A percentile compares a stretch with the other conserved stretches of the same genome.
Evolutionary conservation across 2,329 filamentous ascomycete genomes (phyloP).

Genomic region (Furcasterigmium sp.): DNA sequence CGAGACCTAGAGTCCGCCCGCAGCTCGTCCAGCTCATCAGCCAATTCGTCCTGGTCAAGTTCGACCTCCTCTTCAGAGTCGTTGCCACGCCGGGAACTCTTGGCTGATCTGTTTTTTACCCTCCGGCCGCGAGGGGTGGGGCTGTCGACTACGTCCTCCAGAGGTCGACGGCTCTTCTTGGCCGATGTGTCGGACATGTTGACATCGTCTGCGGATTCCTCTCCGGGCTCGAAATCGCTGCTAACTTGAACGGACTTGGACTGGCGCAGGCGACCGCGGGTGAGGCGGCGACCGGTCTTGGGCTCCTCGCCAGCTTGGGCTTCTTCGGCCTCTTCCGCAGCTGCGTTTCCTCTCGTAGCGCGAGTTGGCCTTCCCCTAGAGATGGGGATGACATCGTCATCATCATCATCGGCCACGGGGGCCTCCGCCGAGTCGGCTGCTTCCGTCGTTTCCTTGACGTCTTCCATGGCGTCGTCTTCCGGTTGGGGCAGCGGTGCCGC

Average conservation of each 20-base stretch:
- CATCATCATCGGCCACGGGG: constrained; percentile 31
- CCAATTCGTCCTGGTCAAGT: constrained; percentile 59
- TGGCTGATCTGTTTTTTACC: constrained; percentile 34
- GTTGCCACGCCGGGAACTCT: constrained; percentile 39
- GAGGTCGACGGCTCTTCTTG: constrained; percentile 24
- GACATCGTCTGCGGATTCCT: constrained; percentile 52
- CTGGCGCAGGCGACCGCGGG: constrained; percentile 36
- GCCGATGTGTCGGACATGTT: constrained; percentile 28
- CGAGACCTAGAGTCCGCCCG: constrained; percentile 44
- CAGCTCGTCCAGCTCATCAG: constrained; percentile 61
- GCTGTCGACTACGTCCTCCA: constrained; percentile 38
- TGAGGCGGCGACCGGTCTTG: constrained; percentile 38
- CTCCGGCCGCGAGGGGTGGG: constrained; percentile 45
- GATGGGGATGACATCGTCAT: constrained; percentile 44
- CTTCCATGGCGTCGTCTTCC: constrained; percentile 19
- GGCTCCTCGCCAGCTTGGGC: constrained; percentile 17
- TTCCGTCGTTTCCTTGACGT: constrained; percentile 13
- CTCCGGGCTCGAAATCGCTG: constrained; percentile 56
- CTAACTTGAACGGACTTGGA: constrained; percentile 46
- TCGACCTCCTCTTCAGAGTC: constrained; percentile 54
- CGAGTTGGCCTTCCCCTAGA: constrained; percentile 37
- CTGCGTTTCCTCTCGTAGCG: constrained; percentile 24
- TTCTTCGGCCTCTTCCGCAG: constrained; percentile 21
- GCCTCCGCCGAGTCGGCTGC: constrained; percentile 19
- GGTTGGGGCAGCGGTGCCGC: constrained; percentile 29